phyloP scores from a whole-genome alignment of 495 filamentous ascomycete genomes.

The Margaritispora aquatica region DNA sequence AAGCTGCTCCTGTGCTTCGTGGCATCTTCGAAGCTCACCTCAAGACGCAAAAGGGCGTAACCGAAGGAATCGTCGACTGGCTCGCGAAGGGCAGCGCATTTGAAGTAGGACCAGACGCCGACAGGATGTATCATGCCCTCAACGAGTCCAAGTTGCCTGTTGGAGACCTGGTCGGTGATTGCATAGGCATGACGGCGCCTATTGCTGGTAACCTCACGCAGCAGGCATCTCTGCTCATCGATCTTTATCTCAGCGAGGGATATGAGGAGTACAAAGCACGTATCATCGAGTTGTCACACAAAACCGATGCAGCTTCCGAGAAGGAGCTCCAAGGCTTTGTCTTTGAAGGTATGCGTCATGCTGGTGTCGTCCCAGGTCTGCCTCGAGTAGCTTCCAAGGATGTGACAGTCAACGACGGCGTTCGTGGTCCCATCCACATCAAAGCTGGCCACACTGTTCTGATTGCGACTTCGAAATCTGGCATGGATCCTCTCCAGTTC shows the following conservation, averaged over 20 bases:
- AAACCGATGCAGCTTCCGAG: constrained; percentile 39
- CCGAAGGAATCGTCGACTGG: constrained; percentile 44
- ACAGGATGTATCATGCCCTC: constrained; percentile 47
- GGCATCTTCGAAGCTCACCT: constrained; percentile 32
- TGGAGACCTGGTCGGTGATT: constrained; percentile 45
- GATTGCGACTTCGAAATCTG: constrained; percentile 52
- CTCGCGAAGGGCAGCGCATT: constrained; percentile 28
- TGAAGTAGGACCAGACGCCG: constrained; percentile 34
- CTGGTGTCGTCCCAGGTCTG: constrained; percentile 46
- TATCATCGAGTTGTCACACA: constrained; percentile 51
- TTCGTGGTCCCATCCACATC: constrained; percentile 37
- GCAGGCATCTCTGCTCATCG: constrained; percentile 71
- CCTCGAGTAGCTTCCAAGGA: constrained; percentile 44
- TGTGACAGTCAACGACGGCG: constrained; percentile 47
- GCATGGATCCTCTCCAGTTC: constrained; percentile 58
- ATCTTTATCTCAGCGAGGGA: constrained; percentile 65
- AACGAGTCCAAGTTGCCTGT: constrained; percentile 54
- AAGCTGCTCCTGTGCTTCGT: constrained; percentile 51
- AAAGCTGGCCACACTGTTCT: constrained; percentile 38
- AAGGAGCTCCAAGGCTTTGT: constrained; percentile 35
- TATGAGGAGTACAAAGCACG: constrained; percentile 47
- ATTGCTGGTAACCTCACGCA: constrained; percentile 69
- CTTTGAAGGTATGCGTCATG: constrained; percentile 43
- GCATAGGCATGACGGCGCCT: constrained; percentile 43
- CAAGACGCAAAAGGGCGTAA: constrained; percentile 52